These are phyloP conservation scores for Tylopilus orsonianus DNA, from an alignment of 1,284 basidiomycete genomes.

Conservation along the genomic window DNA sequence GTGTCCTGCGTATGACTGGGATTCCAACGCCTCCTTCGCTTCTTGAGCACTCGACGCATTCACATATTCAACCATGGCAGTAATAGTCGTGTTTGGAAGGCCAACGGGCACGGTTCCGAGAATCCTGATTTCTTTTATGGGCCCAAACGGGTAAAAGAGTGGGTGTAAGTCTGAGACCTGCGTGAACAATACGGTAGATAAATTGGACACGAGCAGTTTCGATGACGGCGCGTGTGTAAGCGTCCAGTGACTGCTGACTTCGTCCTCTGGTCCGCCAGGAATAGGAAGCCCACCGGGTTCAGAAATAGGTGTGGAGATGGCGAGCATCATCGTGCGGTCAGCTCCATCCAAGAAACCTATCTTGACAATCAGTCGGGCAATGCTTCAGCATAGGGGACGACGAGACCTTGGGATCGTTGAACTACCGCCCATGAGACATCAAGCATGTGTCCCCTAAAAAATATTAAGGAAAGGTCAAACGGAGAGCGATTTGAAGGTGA, in stretches of 20 bases:
- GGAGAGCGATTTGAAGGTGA: slow-evolving; percentile 1
- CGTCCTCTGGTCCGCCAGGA: slow-evolving; percentile 8
- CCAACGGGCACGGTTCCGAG: slow-evolving; percentile 35
- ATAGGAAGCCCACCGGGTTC: slow-evolving; percentile 27
- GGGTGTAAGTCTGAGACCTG: slow-evolving; percentile 65
- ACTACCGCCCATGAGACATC: slow-evolving; percentile 83
- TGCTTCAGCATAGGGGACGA: neutral
- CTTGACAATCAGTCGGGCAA: slow-evolving; percentile 7
- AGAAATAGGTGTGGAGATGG: slow-evolving; percentile 40
- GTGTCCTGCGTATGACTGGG: slow-evolving; percentile 57
- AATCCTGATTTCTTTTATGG: slow-evolving; percentile 56
- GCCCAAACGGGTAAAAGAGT: slow-evolving; percentile 70
- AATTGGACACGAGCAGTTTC: slow-evolving; percentile 61
- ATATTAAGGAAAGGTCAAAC: neutral
- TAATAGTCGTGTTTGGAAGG: slow-evolving; percentile 42
- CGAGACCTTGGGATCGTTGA: slow-evolving; percentile 70
- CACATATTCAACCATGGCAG: slow-evolving; percentile 62
- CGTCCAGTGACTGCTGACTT: slow-evolving; percentile 23
- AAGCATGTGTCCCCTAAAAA: slow-evolving; percentile 59
- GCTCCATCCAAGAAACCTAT: slow-evolving; percentile 77
- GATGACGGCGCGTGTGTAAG: slow-evolving; percentile 43
- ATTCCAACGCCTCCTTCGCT: slow-evolving; percentile 57
- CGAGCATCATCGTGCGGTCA: slow-evolving; percentile 62
- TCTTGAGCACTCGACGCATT: slow-evolving; percentile 55
- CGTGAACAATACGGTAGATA: slow-evolving; percentile 67